A percentile compares a stretch with the other conserved stretches of the same genome.
Evolutionary conservation across 768 basidiomycete species (phyloP).

Genomic region (Boletus patriciae): DNA sequence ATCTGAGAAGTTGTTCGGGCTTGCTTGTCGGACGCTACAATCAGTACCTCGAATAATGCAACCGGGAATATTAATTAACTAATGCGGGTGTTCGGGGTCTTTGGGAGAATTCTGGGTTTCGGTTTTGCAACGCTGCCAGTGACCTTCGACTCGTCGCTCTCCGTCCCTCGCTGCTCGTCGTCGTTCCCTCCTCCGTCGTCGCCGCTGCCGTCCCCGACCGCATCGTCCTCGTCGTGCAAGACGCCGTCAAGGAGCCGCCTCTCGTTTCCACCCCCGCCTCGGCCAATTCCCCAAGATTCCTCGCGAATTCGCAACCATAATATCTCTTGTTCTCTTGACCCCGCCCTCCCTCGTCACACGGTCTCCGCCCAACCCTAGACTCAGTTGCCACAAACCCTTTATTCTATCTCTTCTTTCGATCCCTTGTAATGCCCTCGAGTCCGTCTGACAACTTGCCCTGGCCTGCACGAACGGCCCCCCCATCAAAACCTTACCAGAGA

Average conservation of each 20-base stretch:
- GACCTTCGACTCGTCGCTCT: constrained; percentile 34
- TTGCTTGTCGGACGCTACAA: neutral
- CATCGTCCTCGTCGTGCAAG: constrained; percentile 27
- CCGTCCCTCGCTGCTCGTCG: constrained; percentile 31
- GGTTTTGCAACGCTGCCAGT: constrained; percentile 36
- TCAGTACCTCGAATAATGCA: neutral
- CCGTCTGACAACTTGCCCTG: constrained; percentile 39
- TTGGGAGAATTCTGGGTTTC: constrained; percentile 37
- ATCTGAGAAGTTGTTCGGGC: too few species aligned
- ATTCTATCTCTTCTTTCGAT: constrained; percentile 26
- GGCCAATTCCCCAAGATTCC: constrained; percentile 6
- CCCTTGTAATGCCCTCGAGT: constrained; percentile 38
- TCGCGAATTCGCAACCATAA: constrained; percentile 22
- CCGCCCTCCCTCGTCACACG: constrained; percentile 23
- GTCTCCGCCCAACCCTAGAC: constrained; percentile 28
- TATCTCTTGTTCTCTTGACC: constrained; percentile 23
- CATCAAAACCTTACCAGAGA: constrained; percentile 31
- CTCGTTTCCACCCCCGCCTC: constrained; percentile 33
- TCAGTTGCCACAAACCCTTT: constrained; percentile 7
- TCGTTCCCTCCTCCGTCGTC: constrained; percentile 26
- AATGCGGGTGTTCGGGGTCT: constrained; percentile 28
- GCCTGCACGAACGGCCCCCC: constrained; percentile 44
- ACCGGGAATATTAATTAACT: constrained; percentile 17
- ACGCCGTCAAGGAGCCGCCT: constrained; percentile 17
- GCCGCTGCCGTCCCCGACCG: constrained; percentile 17